Base-by-base conservation (phyloP, 2,329 filamentous ascomycete species). In the Colletotrichum sp. region DNA sequence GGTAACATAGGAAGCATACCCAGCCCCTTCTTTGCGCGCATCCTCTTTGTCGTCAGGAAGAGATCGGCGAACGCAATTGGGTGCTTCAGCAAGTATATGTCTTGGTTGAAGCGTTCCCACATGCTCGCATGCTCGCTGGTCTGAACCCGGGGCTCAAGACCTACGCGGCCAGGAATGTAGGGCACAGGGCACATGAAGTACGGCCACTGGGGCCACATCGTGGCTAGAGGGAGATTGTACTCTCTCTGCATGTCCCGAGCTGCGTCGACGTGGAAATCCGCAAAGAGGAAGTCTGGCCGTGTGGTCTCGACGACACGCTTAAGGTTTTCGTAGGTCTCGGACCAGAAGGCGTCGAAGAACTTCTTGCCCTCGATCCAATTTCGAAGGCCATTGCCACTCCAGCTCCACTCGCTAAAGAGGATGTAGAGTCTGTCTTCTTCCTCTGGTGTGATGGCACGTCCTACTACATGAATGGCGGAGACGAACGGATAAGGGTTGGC, bases 191-290 rank as follows among this genome's bases (percentile, higher is more conserved):
- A 78, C 83, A 86, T 84, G 4, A 82, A 77, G 52, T 81, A 83
- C 0, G 86, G 86, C 85, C 86, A 86, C 73, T 86, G 84, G 4
- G 86, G 85, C 83, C 83, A 86, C 10, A 87, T 79, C 26, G 82
- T 82, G 7, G 86, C 85, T 8, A 87, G 78, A 3, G 86, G 86
- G 6, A 87, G 71, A n/a, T 79, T 78, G 55, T 82, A 83, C 77
- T 87, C 80, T 26, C 79, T 73, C 5, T 83, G 80, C 63, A 88
- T 85, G 72, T 88, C 87, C 60, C 82, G 79, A 3, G 82, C 84
- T 0, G 85, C 85, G 6, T 88, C 86, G 49, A 84, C 85, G 55
- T 69, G 86, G 80, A 86, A 88, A 67, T 88, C 86, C 0, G 85
- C 84, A 5, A 88, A 72, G 34, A 88, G 85, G 65, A 87, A 81